A percentile compares a stretch with the other conserved stretches of the same genome.
phyloP scores from a whole-genome alignment of 768 basidiomycete genomes.

The Leucosporidium creatinivorum region DNA sequence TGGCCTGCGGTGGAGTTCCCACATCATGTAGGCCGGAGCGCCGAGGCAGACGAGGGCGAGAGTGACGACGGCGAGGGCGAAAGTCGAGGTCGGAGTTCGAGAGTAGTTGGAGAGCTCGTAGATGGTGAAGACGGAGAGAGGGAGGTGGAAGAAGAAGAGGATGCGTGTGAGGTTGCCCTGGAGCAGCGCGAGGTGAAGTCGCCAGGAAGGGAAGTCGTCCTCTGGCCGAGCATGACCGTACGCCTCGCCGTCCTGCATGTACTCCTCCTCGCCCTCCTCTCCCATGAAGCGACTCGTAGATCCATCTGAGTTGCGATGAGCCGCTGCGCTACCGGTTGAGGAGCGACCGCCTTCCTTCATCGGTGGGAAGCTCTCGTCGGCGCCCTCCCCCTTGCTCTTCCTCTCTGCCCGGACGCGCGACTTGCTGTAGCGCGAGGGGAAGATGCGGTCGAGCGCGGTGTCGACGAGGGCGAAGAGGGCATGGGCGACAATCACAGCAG shows the following conservation, averaged over 20 bases:
- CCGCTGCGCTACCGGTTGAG: not conserved
- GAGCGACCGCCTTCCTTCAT: conserved; percentile 2
- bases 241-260: conserved; percentile 6
- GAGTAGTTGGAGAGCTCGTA: conserved; percentile 69
- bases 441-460: conserved; percentile 41
- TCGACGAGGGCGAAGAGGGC: conserved; percentile 67
- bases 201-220: conserved; percentile 14
- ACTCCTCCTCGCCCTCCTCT: conserved; percentile 19
- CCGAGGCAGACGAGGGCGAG: conserved; percentile 72
- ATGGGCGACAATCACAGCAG: conserved; percentile 62
- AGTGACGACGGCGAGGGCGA: conserved; percentile 71
- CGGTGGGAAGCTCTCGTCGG: not conserved
- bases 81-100: conserved; percentile 54
- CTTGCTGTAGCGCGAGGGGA: conserved; percentile 41
- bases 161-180: conserved; percentile 81
- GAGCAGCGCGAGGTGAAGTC: conserved; percentile 20
- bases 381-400: conserved; percentile 10
- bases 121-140: conserved; percentile 81
- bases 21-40: conserved; percentile 64
- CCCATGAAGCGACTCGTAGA: conserved; percentile 12
- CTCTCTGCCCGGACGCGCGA: conserved; percentile 24
- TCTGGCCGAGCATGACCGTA: conserved; percentile 7
- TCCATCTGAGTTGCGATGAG: conserved; percentile 1
- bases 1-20: conserved; percentile 69
- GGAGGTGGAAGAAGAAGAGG: conserved; percentile 86